Evolutionary conservation across 2,329 filamentous ascomycete species (phyloP).

Genomic region (Tolypocladium amazonense): DNA sequence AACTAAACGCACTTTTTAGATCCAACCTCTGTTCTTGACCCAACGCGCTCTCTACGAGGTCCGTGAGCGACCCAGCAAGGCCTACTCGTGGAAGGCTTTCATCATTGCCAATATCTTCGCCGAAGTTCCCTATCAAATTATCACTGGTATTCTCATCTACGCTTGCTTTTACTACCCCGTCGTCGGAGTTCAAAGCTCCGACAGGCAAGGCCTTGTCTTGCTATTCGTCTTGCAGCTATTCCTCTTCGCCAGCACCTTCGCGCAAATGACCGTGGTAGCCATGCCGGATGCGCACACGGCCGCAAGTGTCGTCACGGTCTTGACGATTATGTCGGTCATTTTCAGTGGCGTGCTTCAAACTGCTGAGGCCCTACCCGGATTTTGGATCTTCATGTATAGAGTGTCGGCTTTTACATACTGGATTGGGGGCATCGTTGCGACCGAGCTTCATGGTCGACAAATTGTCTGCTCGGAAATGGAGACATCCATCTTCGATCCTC

Average conservation of each 20-base stretch:
- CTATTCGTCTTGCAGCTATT: conserved; percentile 56
- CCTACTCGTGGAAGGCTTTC: conserved; percentile 68
- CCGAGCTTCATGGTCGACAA: conserved; percentile 45
- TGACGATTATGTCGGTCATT: conserved; percentile 47
- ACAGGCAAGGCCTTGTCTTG: conserved; percentile 54
- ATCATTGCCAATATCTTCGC: conserved; percentile 61
- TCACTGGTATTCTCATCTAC: conserved; percentile 53
- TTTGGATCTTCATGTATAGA: conserved; percentile 70
- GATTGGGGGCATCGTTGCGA: conserved; percentile 57
- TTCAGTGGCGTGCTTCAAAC: conserved; percentile 57
- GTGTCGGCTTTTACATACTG: conserved; percentile 58
- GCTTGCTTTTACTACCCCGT: conserved; percentile 60
- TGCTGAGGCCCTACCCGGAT: conserved; percentile 48
- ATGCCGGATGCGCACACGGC: conserved; percentile 60
- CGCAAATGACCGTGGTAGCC: conserved; percentile 62
- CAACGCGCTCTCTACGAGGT: conserved; percentile 69
- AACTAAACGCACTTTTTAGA: conserved; percentile 22
- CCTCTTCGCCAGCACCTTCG: conserved; percentile 62
- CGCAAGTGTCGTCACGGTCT: conserved; percentile 48
- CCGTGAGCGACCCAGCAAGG: conserved; percentile 62
- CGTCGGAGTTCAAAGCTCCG: conserved; percentile 33
- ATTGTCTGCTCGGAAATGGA: conserved; percentile 46
- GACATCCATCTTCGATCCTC: conserved; percentile 53
- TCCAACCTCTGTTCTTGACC: conserved; percentile 67
- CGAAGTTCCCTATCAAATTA: conserved; percentile 60